Conservation (phyloP, 2,329 filamentous ascomycete genomes). For the Claviceps sp. region DNA sequence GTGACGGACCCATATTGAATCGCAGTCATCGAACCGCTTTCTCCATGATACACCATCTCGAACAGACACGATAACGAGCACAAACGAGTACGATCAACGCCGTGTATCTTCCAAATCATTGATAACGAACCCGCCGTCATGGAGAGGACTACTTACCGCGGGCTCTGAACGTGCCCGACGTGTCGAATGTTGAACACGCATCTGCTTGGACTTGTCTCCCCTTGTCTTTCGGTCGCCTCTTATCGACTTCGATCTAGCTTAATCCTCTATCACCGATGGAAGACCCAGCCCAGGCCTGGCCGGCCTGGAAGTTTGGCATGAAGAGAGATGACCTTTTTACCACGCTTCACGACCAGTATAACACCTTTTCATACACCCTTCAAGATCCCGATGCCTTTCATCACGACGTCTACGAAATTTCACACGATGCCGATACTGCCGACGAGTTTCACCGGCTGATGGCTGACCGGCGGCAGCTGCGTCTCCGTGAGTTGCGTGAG, state of each 20-base stretch:
- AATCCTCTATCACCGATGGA: constrained; percentile 29
- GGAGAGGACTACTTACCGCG: constrained; percentile 5
- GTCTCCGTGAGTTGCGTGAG: constrained; percentile 40
- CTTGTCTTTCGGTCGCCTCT: not conserved
- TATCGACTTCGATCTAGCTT: not conserved
- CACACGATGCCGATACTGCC: constrained; percentile 32
- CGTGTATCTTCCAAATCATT: not conserved
- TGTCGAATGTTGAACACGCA: constrained; percentile 1
- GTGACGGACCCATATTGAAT: not conserved
- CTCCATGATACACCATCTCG: constrained; percentile 8
- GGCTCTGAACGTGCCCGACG: constrained; percentile 6
- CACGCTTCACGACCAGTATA: constrained; percentile 45
- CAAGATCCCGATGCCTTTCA: constrained; percentile 49
- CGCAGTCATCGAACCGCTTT: constrained; percentile 1
- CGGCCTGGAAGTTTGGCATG: constrained; percentile 50
- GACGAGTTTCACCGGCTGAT: constrained; percentile 43
- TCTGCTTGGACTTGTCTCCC: constrained; percentile 1
- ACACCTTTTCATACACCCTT: constrained; percentile 41
- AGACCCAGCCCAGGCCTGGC: constrained; percentile 40
- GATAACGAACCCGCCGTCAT: constrained; percentile 8
- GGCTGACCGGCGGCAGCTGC: constrained; percentile 38
- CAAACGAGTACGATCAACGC: not conserved
- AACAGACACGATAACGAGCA: constrained; percentile 5
- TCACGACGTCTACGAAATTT: constrained; percentile 47
- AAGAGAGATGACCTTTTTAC: constrained; percentile 44